Base-by-base conservation (phyloP, 169 alveolate genomes). In the Perkinsus marinus region DNA sequence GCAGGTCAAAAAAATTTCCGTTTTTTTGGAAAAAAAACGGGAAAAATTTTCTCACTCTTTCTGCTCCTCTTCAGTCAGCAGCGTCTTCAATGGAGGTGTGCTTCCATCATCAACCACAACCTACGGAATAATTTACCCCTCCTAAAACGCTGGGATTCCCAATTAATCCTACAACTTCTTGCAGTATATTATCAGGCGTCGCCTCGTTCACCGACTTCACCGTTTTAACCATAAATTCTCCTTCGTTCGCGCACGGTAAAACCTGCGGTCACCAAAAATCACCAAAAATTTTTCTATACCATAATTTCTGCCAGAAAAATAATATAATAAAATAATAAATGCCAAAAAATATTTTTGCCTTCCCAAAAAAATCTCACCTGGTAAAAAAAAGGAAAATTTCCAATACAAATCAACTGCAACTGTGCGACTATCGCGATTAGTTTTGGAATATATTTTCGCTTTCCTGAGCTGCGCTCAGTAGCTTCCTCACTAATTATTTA, bases 181-280 rank as follows among this genome's bases (percentile, higher is more conserved):
- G 69, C 39, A 93, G 46, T n/a, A 93, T 37, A 39, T 39, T 91
- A 9, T 6, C 68, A 30, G 94, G 94, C 39, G 93, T 93, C 26
- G 94, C 79, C 36, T 93, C 94, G 68, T 91, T 93, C 26, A 93
- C 90, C 7, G 90, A 93, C 41, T 46, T n/a, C 43, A 92, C 92
- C 26, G 95, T 93, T 68, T 92, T 93, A 10, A 68, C 39, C 9
- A 92, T 92, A 89, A 57, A 92, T 69, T 93, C 94, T 19, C 91
- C 93, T 68, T 93, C 95, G 89, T 93, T 92, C 43, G 92, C 90
- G 57, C 92, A 93, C 79, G 95, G 95, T 13, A 93, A 91, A 57
- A 93, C 95, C 79, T 43, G 89, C 37, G 92, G 79, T 41, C 46
- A 41, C 46, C 3, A 41, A 41, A 41, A 41, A 6, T 41, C 10